Evolutionary conservation across 2,329 filamentous ascomycete species (phyloP).

Genomic region (Plectosphaerella plurivora): DNA sequence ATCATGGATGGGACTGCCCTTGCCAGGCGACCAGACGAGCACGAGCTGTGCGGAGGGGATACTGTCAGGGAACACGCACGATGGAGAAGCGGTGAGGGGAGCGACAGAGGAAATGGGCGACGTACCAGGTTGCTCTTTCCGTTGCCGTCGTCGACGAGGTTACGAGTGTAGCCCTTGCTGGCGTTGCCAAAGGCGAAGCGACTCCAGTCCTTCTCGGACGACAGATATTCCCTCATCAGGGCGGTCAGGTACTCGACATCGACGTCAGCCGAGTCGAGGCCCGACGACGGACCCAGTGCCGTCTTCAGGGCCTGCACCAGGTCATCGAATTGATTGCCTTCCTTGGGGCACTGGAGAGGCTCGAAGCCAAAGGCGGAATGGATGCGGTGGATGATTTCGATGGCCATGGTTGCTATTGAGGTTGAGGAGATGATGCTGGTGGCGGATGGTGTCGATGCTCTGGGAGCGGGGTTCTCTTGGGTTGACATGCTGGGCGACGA

Average conservation of each 20-base stretch:
- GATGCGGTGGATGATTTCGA: conserved; percentile 24
- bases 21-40: conserved; percentile 83
- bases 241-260: conserved; percentile 66
- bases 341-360: not conserved
- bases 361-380: conserved; percentile 12
- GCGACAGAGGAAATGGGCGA: conserved; percentile 5
- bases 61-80: not conserved
- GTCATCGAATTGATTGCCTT: conserved; percentile 55
- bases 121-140: conserved; percentile 69
- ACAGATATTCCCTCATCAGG: conserved; percentile 72
- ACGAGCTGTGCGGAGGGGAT: conserved; percentile 55
- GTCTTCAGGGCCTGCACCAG: conserved; percentile 71
- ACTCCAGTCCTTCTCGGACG: conserved; percentile 65
- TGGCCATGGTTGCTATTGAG: conserved; percentile 24
- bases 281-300: conserved; percentile 74
- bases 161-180: conserved; percentile 73
- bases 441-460: conserved; percentile 1
- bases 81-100: not conserved
- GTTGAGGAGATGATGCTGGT: conserved; percentile 8
- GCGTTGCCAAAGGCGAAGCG: conserved; percentile 70
- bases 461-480: conserved; percentile 8
- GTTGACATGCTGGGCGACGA: not conserved
- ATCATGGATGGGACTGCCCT: conserved; percentile 82
- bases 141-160: conserved; percentile 86
- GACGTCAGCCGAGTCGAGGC: conserved; percentile 76